A percentile compares a stretch with the other conserved stretches of the same genome.
Evolutionary conservation across 2,329 filamentous ascomycete species (phyloP).

Genomic region (Raffaelea arxii): DNA sequence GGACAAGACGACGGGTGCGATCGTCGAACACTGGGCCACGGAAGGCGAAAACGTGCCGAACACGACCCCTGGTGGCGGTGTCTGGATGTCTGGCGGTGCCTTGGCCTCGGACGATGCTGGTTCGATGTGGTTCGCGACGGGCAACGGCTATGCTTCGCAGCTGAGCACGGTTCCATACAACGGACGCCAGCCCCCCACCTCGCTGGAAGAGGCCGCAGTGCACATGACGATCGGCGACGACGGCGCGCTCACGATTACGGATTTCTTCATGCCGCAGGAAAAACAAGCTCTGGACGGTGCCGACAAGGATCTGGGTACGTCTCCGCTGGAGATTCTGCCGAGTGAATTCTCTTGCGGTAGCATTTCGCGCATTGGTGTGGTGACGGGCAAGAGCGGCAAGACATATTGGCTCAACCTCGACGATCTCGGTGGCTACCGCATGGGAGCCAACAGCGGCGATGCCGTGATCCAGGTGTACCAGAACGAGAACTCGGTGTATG

Average conservation of each 20-base stretch:
- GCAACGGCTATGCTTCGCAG: conserved; percentile 39
- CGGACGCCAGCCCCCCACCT: conserved; percentile 31
- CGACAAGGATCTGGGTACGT: conserved; percentile 38
- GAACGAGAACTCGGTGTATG: conserved; percentile 38
- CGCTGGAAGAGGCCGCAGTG: conserved; percentile 38
- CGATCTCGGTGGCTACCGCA: conserved; percentile 38
- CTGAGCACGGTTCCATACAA: conserved; percentile 30
- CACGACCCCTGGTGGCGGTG: conserved; percentile 28
- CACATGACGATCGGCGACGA: conserved; percentile 35
- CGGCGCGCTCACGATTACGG: conserved; percentile 30
- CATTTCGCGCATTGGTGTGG: conserved; percentile 34
- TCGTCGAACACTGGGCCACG: conserved; percentile 33
- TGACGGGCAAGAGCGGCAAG: conserved; percentile 40
- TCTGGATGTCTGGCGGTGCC: conserved; percentile 41
- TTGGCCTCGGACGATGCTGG: conserved; percentile 35
- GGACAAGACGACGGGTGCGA: conserved; percentile 32
- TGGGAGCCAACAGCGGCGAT: conserved; percentile 30
- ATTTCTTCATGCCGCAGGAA: conserved; percentile 42
- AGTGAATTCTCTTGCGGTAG: conserved; percentile 32
- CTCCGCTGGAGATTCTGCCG: conserved; percentile 32
- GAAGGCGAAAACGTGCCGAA: conserved; percentile 31
- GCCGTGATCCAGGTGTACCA: conserved; percentile 31
- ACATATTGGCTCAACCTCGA: conserved; percentile 39
- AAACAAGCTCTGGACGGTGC: conserved; percentile 38
- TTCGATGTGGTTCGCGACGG: conserved; percentile 36